Conservation (phyloP, 208 protist species). For the Wallacemonas rigidus region DNA sequence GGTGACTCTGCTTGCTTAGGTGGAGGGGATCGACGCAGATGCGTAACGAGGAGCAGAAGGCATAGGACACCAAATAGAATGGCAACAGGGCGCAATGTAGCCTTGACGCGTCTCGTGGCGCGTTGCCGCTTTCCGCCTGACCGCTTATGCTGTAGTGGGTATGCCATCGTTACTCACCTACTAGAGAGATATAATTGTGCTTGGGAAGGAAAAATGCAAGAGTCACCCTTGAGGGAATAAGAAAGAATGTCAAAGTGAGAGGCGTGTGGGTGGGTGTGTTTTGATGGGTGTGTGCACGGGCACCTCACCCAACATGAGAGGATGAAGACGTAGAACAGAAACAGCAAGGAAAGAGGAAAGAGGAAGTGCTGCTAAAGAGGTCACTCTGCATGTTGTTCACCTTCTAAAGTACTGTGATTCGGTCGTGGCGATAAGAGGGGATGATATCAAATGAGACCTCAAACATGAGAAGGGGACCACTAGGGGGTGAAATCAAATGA, state of each 20-base stretch:
- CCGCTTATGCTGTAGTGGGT: neutral
- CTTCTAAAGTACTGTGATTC: neutral
- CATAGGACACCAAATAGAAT: neutral
- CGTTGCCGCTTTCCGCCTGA: neutral
- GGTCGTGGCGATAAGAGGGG: neutral
- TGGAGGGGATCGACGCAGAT: neutral
- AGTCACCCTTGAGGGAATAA: too few relatives aligned
- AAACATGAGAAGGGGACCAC: too few relatives aligned
- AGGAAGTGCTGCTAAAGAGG: neutral
- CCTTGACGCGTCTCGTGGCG: neutral
- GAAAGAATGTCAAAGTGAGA: too few relatives aligned
- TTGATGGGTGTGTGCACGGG: too few relatives aligned
- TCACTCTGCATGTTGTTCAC: neutral
- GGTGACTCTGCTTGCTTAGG: too few relatives aligned
- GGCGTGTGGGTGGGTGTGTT: too few relatives aligned
- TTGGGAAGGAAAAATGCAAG: too few relatives aligned
- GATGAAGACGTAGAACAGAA: too few relatives aligned
- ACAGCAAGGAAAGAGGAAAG: neutral
- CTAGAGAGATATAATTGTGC: too few relatives aligned
- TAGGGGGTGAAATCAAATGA: too few relatives aligned
- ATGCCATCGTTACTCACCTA: neutral
- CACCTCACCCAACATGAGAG: too few relatives aligned
- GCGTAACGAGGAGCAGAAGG: neutral
- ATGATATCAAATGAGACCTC: neutral
- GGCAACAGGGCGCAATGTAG: neutral